These are phyloP conservation scores for Dimocarpus longan DNA, from an alignment of 345 rosid species.

Conservation along the genomic window DNA sequence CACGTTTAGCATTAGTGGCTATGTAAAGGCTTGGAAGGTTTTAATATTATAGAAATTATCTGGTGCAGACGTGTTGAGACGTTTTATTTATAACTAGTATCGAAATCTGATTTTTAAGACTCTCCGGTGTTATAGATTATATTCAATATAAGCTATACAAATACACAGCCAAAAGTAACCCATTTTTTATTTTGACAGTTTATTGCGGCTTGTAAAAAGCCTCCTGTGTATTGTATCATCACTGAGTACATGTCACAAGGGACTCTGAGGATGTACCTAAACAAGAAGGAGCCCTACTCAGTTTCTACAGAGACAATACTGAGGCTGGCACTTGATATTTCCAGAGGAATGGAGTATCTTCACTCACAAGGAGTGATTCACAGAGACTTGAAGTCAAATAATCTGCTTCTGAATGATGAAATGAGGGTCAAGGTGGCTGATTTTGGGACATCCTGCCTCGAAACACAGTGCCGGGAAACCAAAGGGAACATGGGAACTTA, in stretches of 20 bases:
- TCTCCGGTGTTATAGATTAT: too few species aligned
- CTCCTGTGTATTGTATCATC: slow-evolving; percentile 95
- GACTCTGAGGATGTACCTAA: slow-evolving; percentile 94
- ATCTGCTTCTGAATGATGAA: slow-evolving; percentile 88
- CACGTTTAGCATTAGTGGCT: neutral
- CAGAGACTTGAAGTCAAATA: slow-evolving; percentile 92
- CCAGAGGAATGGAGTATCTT: slow-evolving; percentile 99
- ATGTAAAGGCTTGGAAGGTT: neutral
- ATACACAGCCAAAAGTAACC: neutral
- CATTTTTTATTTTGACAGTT: slow-evolving; percentile 49
- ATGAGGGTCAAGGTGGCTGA: slow-evolving; percentile 98
- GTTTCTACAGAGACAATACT: slow-evolving; percentile 86
- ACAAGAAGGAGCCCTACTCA: slow-evolving; percentile 96
- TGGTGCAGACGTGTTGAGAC: too few species aligned
- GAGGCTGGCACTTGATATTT: slow-evolving; percentile 91
- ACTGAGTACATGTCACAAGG: slow-evolving; percentile 99
- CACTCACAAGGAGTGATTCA: slow-evolving; percentile 99
- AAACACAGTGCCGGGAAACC: slow-evolving; percentile 83
- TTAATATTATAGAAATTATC: too few species aligned
- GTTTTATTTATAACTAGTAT: too few species aligned
- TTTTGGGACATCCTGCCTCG: slow-evolving; percentile 94
- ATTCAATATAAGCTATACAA: neutral
- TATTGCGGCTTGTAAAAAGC: slow-evolving; percentile 97
- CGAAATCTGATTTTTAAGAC: too few species aligned
- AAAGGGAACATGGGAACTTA: slow-evolving; percentile 98